These are phyloP conservation scores for Candida multigemmis DNA, from an alignment of 805 yeast genomes.

Conservation along the genomic window DNA sequence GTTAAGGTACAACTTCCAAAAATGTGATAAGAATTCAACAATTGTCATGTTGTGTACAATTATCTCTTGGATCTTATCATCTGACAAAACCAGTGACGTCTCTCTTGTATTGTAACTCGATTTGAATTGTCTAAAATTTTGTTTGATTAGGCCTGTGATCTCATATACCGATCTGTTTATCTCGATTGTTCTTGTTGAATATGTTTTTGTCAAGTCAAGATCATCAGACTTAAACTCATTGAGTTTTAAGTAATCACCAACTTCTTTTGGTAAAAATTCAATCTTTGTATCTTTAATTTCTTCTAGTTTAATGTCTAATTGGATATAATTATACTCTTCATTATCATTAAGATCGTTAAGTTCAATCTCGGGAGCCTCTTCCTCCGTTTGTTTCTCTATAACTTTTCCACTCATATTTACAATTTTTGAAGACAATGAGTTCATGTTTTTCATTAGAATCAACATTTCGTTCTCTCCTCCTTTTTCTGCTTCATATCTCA, in stretches of 20 bases:
- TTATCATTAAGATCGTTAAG: conserved; percentile 29
- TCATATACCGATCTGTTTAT: conserved; percentile 22
- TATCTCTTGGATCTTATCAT: conserved; percentile 20
- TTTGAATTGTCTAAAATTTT: conserved; percentile 24
- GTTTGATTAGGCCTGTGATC: conserved; percentile 20
- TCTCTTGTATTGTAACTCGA: conserved; percentile 4
- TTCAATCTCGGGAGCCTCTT: conserved; percentile 20
- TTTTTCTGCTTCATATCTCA: conserved; percentile 50
- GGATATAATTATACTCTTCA: conserved; percentile 19
- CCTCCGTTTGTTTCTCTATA: conserved; percentile 9
- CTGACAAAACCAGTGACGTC: conserved; percentile 6
- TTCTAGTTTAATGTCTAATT: conserved; percentile 22
- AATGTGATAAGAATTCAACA: conserved; percentile 34
- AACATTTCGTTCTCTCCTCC: conserved; percentile 51
- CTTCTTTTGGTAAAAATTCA: no score
- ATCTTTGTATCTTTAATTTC: no score
- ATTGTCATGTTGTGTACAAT: conserved; percentile 28
- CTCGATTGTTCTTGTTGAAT: no score
- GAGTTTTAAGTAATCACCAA: conserved; percentile 8
- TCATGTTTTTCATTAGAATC: conserved; percentile 79
- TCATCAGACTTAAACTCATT: conserved; percentile 10
- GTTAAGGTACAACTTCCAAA: conserved; percentile 29
- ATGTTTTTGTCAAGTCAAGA: conserved; percentile 8
- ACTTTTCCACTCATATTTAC: conserved; percentile 21
- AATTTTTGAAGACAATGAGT: conserved; percentile 77